Conservation (phyloP, 2,329 filamentous ascomycete species). For the Orbilia blumenaviensis region DNA sequence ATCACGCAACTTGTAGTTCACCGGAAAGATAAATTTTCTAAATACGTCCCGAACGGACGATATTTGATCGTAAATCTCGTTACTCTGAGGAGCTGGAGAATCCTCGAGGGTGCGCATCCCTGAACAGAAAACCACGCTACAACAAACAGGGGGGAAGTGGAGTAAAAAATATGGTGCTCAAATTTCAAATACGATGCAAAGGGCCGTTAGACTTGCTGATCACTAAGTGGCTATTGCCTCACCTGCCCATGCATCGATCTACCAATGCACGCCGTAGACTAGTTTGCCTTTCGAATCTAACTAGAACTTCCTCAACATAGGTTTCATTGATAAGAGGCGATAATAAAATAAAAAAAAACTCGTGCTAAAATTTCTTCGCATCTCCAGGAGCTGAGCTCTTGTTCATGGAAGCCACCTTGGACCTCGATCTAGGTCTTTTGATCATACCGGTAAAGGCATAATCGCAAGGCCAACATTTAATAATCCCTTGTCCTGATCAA, state of each 20-base stretch:
- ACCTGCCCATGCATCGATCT: neutral
- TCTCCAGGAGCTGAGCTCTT: neutral
- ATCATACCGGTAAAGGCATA: neutral
- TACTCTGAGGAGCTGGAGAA: neutral
- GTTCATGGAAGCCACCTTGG: neutral
- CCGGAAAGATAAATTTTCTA: neutral
- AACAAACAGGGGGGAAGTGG: neutral
- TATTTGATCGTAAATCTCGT: neutral
- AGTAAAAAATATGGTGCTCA: neutral
- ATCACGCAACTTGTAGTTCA: neutral
- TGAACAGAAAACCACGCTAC: neutral
- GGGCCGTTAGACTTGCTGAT: neutral
- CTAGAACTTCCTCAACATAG: neutral
- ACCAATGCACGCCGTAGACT: neutral
- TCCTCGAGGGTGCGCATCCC: neutral
- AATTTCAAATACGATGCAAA: neutral
- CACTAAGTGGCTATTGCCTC: neutral
- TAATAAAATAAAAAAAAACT: neutral
- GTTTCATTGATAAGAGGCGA: too few relatives aligned
- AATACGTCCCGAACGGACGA: neutral
- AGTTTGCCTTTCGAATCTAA: neutral
- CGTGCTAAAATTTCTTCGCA: neutral
- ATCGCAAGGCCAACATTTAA: neutral
- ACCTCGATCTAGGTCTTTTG: neutral
- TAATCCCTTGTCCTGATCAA: neutral